These are phyloP conservation scores for Fraxinus baroniana DNA, from an alignment of 305 asterid species.

Conservation along the genomic window DNA sequence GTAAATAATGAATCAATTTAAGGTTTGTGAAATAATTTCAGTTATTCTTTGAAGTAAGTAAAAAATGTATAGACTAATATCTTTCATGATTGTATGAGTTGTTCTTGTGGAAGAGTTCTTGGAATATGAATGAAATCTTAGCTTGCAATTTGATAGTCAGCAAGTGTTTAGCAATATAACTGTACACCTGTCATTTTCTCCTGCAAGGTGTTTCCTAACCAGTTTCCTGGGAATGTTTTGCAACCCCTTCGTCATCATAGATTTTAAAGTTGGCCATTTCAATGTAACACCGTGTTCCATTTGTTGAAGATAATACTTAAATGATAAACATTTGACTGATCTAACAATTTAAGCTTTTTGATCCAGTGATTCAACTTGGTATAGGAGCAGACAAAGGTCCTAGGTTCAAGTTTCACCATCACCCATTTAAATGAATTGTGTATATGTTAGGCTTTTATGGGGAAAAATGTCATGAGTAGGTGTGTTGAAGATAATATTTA, in stretches of 20 bases:
- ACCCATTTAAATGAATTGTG: not conserved
- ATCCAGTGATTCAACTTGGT: not conserved
- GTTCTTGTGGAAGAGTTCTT: slow-evolving; percentile 2
- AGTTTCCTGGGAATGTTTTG: slow-evolving; percentile 5
- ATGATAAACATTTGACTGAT: not conserved
- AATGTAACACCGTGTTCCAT: not conserved
- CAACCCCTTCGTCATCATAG: not conserved
- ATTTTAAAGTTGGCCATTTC: slow-evolving; percentile 9
- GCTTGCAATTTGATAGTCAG: not conserved
- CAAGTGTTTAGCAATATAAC: slow-evolving; percentile 2
- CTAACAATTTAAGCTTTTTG: not conserved
- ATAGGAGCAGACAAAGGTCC: not conserved
- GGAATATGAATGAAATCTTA: slow-evolving; percentile 1
- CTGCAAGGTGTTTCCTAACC: slow-evolving; percentile 1
- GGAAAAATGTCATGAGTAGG: not conserved
- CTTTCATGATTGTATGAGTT: slow-evolving; percentile 6
- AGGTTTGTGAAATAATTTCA: slow-evolving; percentile 7
- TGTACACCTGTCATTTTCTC: slow-evolving; percentile 5
- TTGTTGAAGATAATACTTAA: not conserved
- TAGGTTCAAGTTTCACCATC: not conserved
- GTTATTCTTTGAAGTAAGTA: slow-evolving; percentile 8
- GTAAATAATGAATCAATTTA: slow-evolving; percentile 38
- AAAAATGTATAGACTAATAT: not conserved
- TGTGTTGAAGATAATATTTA: not conserved
- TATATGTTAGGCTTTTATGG: not conserved